Percentiles rank a stretch among this genome's conserved stretches.
phyloP scores from a whole-genome alignment of 805 yeast genomes.

The Schwanniomyces sp. region DNA sequence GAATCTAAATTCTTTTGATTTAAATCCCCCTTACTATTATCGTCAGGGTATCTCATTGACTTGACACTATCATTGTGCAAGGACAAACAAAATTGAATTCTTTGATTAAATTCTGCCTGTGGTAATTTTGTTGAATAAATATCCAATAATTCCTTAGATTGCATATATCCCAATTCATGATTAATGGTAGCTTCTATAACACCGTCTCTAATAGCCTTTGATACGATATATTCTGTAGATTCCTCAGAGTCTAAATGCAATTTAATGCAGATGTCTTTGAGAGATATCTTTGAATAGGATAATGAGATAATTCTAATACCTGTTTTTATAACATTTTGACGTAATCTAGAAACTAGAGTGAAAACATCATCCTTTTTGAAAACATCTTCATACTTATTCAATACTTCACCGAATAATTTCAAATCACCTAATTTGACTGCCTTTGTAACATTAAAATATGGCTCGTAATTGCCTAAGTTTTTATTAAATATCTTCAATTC shows the following conservation, averaged over 20 bases:
- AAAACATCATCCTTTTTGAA: slow-evolving; percentile 78
- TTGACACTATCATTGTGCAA: slow-evolving; percentile 90
- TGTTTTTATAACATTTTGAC: slow-evolving; percentile 96
- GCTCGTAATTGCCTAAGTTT: slow-evolving; percentile 56
- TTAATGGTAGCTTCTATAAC: slow-evolving; percentile 94
- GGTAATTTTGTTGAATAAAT: slow-evolving; percentile 87
- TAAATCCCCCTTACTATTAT: slow-evolving; percentile 27
- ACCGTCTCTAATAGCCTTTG: slow-evolving; percentile 95
- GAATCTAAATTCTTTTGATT: slow-evolving; percentile 28
- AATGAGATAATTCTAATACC: slow-evolving; percentile 92
- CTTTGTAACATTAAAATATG: slow-evolving; percentile 83
- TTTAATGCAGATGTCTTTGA: slow-evolving; percentile 91
- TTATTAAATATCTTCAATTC: slow-evolving; percentile 80
- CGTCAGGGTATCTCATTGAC: slow-evolving; percentile 87
- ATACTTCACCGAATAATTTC: slow-evolving; percentile 70
- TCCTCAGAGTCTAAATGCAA: slow-evolving; percentile 91
- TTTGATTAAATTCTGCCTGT: slow-evolving; percentile 83
- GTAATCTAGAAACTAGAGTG: slow-evolving; percentile 80
- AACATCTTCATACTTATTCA: slow-evolving; percentile 57
- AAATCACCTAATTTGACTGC: slow-evolving; percentile 94
- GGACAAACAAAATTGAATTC: slow-evolving; percentile 88
- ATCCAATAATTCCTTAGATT: slow-evolving; percentile 82
- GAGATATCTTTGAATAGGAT: slow-evolving; percentile 85
- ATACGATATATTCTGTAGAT: slow-evolving; percentile 94
- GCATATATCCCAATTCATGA: slow-evolving; percentile 89